A percentile compares a stretch with the other conserved stretches of the same genome.
These are phyloP conservation scores for Gaertneriomyces sp. DNA, from an alignment of 192 early-diverging fungal species.

Conservation along the genomic window DNA sequence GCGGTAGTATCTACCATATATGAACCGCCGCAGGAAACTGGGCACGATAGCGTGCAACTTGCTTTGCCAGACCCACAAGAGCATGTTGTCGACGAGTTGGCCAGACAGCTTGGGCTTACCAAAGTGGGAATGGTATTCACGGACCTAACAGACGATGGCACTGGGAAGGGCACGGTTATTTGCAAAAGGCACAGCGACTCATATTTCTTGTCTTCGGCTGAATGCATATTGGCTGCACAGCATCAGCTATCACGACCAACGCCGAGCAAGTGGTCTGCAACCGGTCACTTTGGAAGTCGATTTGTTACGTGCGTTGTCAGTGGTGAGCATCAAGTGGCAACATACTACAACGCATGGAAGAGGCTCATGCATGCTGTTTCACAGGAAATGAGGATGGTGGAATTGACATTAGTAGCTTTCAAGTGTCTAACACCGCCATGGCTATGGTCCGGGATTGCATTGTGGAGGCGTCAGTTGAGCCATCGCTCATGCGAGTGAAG, in stretches of 20 bases:
- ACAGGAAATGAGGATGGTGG: slow-evolving; percentile 73
- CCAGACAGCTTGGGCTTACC: slow-evolving; percentile 39
- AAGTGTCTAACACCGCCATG: slow-evolving; percentile 86
- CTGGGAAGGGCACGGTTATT: slow-evolving; percentile 73
- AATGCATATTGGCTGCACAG: slow-evolving; percentile 79
- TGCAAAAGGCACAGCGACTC: slow-evolving; percentile 88
- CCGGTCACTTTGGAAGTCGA: slow-evolving; percentile 82
- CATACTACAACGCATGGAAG: background rate
- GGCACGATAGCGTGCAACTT: slow-evolving; percentile 68
- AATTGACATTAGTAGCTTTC: slow-evolving; percentile 84
- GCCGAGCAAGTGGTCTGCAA: slow-evolving; percentile 64
- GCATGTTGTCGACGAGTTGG: slow-evolving; percentile 34
- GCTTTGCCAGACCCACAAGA: slow-evolving; percentile 36
- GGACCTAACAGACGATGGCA: slow-evolving; percentile 80
- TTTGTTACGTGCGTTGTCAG: slow-evolving; percentile 94
- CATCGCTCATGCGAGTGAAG: slow-evolving; percentile 80
- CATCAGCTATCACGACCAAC: slow-evolving; percentile 76
- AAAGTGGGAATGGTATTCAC: slow-evolving; percentile 90
- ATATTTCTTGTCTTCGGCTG: slow-evolving; percentile 89
- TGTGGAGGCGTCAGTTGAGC: slow-evolving; percentile 84
- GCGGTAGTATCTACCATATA: slow-evolving; percentile 92
- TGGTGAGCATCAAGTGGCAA: slow-evolving; percentile 31
- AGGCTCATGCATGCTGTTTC: too few species aligned
- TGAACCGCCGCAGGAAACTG: slow-evolving; percentile 84
- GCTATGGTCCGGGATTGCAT: slow-evolving; percentile 90